phyloP scores from a whole-genome alignment of 441 rosid species.

The Populus hybrid region DNA sequence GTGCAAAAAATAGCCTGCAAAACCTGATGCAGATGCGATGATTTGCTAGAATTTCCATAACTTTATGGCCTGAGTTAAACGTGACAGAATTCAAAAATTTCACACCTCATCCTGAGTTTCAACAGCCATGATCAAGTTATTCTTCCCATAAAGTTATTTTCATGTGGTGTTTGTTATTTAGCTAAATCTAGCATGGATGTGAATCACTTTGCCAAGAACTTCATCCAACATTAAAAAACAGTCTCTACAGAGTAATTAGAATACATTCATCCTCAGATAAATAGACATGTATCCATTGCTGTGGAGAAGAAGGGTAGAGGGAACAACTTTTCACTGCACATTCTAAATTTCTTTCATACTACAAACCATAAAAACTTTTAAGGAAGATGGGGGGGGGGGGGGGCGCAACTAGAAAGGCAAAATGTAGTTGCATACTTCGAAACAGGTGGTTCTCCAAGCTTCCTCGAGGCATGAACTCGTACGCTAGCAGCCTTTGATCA shows the following conservation, averaged over 20 bases:
- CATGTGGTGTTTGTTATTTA: background rate
- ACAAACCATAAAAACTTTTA: background rate
- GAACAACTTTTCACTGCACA: background rate
- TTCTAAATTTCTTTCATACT: background rate
- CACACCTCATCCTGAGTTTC: background rate
- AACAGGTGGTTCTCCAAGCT: constrained; percentile 97
- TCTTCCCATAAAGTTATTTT: too few species aligned
- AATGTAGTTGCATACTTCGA: constrained; percentile 53
- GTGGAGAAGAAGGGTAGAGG: background rate
- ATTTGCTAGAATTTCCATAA: background rate
- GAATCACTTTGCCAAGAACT: background rate
- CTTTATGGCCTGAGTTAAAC: background rate
- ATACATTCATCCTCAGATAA: background rate
- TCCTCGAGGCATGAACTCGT: constrained; percentile 98
- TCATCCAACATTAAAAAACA: background rate
- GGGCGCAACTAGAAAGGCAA: background rate
- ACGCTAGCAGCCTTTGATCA: constrained; percentile 88
- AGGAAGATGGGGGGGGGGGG: too few species aligned
- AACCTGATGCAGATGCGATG: background rate
- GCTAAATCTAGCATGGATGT: background rate
- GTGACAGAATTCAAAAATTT: background rate
- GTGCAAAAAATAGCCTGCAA: background rate
- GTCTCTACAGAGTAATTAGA: background rate
- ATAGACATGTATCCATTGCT: background rate
- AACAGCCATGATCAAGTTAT: background rate